Evolutionary conservation across 257 asterid genomes (phyloP).

Genomic region (Ballota nigra): DNA sequence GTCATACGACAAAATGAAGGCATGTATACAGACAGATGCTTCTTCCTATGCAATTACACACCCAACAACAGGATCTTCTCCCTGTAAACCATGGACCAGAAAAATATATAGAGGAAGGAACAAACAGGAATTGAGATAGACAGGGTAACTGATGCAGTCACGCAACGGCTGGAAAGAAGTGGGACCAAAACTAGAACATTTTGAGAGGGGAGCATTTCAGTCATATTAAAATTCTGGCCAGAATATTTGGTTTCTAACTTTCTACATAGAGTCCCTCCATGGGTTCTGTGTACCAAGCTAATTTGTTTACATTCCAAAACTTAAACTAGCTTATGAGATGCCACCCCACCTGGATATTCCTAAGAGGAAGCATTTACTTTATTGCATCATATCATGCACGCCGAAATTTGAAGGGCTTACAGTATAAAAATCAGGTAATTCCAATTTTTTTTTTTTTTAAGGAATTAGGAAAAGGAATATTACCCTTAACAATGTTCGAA

Average conservation of each 20-base stretch:
- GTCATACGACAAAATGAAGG: not conserved
- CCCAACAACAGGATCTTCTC: not conserved
- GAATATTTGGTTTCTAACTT: not conserved
- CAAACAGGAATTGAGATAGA: not conserved
- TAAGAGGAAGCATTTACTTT: not conserved
- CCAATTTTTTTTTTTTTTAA: too few species aligned
- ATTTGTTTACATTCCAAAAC: not conserved
- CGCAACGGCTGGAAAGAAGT: not conserved
- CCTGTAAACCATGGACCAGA: not conserved
- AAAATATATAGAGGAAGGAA: not conserved
- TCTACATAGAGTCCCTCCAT: conserved; percentile 2
- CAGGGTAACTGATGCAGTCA: not conserved
- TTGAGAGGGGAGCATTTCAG: not conserved
- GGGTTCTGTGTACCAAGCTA: not conserved
- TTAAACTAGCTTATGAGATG: not conserved
- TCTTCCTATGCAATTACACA: not conserved
- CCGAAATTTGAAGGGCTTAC: not conserved
- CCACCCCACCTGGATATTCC: not conserved
- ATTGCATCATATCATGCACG: not conserved
- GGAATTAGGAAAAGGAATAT: not conserved
- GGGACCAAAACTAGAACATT: not conserved
- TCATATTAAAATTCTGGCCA: not conserved
- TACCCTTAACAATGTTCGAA: not conserved
- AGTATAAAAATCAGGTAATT: not conserved
- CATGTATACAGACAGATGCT: not conserved